These are phyloP conservation scores for Schizochytrium sp. DNA, from an alignment of 108 stramenopile genomes.

Conservation along the genomic window DNA sequence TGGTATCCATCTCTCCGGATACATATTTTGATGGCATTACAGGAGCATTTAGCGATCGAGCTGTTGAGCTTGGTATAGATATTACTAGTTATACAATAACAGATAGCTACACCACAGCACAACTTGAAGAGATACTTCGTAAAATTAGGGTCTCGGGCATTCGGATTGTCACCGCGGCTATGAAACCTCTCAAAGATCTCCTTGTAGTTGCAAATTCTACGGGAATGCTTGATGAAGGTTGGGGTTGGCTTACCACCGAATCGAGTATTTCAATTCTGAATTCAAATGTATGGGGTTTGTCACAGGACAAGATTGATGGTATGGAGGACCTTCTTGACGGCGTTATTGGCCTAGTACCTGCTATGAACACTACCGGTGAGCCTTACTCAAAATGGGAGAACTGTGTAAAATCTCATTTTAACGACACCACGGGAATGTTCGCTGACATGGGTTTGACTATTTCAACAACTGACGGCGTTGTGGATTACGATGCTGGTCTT, in stretches of 20 bases:
- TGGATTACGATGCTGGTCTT: neutral
- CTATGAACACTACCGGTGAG: neutral
- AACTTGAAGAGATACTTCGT: neutral
- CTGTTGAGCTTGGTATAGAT: neutral
- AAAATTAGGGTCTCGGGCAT: neutral
- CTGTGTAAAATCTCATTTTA: neutral
- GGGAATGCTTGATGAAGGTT: neutral
- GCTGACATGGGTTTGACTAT: neutral
- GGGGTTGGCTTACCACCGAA: slow-evolving; percentile 23
- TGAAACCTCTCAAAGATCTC: neutral
- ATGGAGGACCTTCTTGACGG: slow-evolving; percentile 3
- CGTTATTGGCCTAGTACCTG: slow-evolving; percentile 1
- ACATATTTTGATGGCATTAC: slow-evolving; percentile 38
- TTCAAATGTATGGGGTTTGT: neutral
- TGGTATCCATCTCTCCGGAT: neutral
- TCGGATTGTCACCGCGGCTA: slow-evolving; percentile 3
- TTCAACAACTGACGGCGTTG: neutral
- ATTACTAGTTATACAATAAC: slow-evolving; percentile 1
- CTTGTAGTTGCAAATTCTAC: neutral
- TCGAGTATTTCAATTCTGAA: neutral
- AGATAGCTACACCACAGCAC: neutral
- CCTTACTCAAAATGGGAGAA: neutral
- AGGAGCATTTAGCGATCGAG: neutral
- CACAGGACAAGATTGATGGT: neutral
- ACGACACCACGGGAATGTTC: slow-evolving; percentile 32